These are phyloP conservation scores for Penicillium samsonianum DNA, from an alignment of 495 filamentous ascomycete species.

Conservation along the genomic window DNA sequence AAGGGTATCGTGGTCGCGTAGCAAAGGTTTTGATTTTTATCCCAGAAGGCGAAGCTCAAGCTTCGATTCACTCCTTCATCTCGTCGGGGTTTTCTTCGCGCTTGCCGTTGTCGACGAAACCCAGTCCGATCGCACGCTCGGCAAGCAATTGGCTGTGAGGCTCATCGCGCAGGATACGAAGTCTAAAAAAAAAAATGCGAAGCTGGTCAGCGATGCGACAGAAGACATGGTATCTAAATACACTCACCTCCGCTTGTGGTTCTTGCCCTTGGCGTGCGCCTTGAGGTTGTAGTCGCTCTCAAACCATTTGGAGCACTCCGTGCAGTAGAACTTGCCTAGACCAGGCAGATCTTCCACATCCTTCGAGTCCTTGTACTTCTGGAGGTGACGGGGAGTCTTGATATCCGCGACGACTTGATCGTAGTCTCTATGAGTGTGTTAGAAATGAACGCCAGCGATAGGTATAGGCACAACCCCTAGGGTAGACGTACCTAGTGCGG, in stretches of 20 bases:
- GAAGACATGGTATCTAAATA: no score
- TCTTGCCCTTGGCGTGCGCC: constrained; percentile 80
- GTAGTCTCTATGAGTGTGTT: constrained; percentile 62
- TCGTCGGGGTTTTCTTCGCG: constrained; percentile 34
- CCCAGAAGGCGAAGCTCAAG: constrained; percentile 1
- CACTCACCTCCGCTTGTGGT: constrained; percentile 82
- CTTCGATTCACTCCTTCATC: constrained; percentile 37
- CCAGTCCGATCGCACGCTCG: constrained; percentile 73
- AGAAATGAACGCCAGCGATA: neutral
- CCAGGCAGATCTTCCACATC: constrained; percentile 84
- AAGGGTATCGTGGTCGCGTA: constrained; percentile 15
- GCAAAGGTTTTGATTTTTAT: constrained; percentile 7
- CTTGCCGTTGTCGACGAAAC: constrained; percentile 60
- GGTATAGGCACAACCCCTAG: neutral
- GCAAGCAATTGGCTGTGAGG: constrained; percentile 85
- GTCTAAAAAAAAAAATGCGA: constrained; percentile 50
- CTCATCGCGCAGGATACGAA: constrained; percentile 73
- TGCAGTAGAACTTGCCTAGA: constrained; percentile 79
- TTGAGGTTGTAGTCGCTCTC: constrained; percentile 79
- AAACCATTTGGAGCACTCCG: constrained; percentile 96
- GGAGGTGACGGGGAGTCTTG: constrained; percentile 70
- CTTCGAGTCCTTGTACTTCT: constrained; percentile 73
- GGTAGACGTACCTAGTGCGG: constrained; percentile 51
- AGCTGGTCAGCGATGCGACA: constrained; percentile 5
- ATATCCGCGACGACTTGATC: constrained; percentile 88